Conservation (phyloP, 23 red algal genomes). For the Gracilariopsis chorda region DNA sequence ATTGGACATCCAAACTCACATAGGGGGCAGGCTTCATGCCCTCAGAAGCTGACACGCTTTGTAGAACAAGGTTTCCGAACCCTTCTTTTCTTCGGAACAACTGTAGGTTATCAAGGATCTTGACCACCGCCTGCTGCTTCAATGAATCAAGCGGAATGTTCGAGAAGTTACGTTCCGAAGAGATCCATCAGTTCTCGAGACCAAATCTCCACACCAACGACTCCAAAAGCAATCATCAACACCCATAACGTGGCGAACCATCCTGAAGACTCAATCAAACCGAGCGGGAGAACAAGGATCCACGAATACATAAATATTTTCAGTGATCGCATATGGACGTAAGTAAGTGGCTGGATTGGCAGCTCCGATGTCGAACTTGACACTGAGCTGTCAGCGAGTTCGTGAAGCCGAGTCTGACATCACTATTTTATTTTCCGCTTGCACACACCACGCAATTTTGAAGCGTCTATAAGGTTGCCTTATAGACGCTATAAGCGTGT, state of each 20-base stretch:
- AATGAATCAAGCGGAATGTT: background rate
- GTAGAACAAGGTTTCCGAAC: no score
- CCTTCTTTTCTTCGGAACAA: no score
- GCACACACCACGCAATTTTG: no score
- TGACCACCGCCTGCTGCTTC: background rate
- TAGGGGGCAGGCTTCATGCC: no score
- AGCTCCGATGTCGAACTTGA: no score
- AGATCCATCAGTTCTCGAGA: background rate
- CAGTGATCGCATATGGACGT: background rate
- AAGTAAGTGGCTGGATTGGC: background rate
- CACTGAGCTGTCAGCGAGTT: no score
- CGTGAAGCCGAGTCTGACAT: no score
- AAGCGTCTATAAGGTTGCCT: no score
- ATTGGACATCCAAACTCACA: no score
- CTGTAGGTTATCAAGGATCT: background rate
- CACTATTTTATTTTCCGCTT: no score
- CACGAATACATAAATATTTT: background rate
- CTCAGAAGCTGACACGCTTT: no score
- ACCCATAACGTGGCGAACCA: background rate
- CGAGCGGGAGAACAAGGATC: background rate
- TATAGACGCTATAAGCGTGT: no score
- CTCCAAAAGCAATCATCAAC: background rate
- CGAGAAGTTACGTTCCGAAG: background rate
- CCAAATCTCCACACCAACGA: background rate
- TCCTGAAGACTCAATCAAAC: background rate